Percentiles rank a stretch among this genome's conserved stretches.
Conservation (phyloP, 1,284 basidiomycete genomes). For the Tilletia caries region DNA sequence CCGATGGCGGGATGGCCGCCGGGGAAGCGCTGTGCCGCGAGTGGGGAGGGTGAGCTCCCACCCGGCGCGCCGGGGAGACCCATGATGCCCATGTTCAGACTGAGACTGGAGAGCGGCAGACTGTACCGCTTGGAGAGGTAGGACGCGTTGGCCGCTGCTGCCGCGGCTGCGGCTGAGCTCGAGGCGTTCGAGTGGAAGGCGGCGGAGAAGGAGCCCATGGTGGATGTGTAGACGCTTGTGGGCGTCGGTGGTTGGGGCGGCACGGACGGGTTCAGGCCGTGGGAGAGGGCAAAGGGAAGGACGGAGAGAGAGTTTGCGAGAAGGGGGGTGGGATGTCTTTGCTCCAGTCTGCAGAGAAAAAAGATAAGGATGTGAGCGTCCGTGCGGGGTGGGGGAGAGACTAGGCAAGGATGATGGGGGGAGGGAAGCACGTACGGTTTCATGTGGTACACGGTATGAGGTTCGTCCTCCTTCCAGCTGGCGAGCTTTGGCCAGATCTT, state of each 20-base stretch:
- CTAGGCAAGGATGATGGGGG: background rate
- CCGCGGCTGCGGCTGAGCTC: slow-evolving; percentile 21
- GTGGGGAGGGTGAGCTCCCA: background rate
- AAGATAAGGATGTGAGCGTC: background rate
- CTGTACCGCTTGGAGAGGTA: slow-evolving; percentile 43
- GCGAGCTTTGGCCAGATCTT: slow-evolving; percentile 78
- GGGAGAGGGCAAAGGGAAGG: slow-evolving; percentile 38
- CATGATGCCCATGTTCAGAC: slow-evolving; percentile 12
- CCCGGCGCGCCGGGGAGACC: slow-evolving; percentile 9
- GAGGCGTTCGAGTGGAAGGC: slow-evolving; percentile 4
- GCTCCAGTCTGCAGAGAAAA: slow-evolving; percentile 28
- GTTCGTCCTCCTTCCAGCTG: slow-evolving; percentile 63
- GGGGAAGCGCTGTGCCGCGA: slow-evolving; percentile 12
- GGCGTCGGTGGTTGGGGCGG: slow-evolving; percentile 43
- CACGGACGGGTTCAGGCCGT: slow-evolving; percentile 37
- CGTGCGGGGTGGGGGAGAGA: background rate
- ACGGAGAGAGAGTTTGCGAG: slow-evolving; percentile 28
- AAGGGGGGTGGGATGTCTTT: slow-evolving; percentile 23
- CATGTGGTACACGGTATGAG: slow-evolving; percentile 44
- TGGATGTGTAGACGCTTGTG: slow-evolving; percentile 17
- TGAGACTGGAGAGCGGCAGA: slow-evolving; percentile 26
- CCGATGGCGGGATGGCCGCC: background rate
- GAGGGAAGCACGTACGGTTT: slow-evolving; percentile 22
- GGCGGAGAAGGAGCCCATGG: slow-evolving; percentile 9
- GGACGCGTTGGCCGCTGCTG: slow-evolving; percentile 22